Conservation (phyloP, 1,139 yeast genomes). For the Lodderomyces theae region DNA sequence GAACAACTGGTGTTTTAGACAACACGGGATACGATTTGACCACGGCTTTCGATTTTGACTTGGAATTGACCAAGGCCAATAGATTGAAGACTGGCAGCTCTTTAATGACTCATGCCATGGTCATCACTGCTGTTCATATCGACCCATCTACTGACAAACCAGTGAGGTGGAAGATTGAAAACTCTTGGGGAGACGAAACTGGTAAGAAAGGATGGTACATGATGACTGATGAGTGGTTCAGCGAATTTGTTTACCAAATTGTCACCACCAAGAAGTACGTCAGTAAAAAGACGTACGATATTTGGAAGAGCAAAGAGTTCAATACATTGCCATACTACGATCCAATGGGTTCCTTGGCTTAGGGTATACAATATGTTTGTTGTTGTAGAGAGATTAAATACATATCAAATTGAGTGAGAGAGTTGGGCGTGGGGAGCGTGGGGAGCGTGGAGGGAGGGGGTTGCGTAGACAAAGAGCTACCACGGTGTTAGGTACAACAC, state of each 20-base stretch:
- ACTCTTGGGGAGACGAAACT: constrained; percentile 78
- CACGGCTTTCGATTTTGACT: constrained; percentile 57
- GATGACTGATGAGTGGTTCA: constrained; percentile 82
- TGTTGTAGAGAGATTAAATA: background rate
- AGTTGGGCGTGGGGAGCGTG: too few relatives aligned
- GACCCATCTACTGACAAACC: constrained; percentile 44
- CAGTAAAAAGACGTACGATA: constrained; percentile 39
- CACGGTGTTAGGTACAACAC: too few relatives aligned
- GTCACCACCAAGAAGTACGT: constrained; percentile 61
- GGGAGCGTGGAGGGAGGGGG: too few relatives aligned
- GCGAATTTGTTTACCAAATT: constrained; percentile 79
- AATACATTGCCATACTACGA: constrained; percentile 72
- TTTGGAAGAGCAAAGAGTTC: constrained; percentile 52
- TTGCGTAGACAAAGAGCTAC: too few relatives aligned
- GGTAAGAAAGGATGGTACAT: constrained; percentile 75
- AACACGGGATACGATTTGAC: constrained; percentile 63
- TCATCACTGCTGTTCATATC: constrained; percentile 67
- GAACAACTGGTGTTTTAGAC: constrained; percentile 66
- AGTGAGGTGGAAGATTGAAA: constrained; percentile 77
- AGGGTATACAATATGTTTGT: constrained; percentile 5
- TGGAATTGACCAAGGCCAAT: constrained; percentile 51
- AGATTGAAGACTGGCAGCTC: constrained; percentile 55
- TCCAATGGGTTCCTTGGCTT: constrained; percentile 85
- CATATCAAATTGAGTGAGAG: background rate
- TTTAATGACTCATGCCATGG: constrained; percentile 86